A percentile compares a stretch with the other conserved stretches of the same genome.
phyloP scores from a whole-genome alignment of 257 asterid species.

The Knoxia roxburghii region DNA sequence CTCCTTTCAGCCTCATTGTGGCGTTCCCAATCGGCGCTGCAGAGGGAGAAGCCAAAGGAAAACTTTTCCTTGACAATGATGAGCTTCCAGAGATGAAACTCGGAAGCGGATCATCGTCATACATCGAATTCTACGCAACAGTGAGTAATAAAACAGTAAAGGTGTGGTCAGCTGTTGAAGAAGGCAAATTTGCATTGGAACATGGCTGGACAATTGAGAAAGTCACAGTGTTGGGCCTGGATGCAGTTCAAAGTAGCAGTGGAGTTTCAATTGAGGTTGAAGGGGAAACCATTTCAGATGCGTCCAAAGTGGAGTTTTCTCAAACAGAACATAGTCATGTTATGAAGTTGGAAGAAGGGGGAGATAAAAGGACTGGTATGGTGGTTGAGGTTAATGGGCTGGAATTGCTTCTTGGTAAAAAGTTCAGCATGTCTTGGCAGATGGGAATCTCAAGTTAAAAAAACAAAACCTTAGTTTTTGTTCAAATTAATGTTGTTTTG shows the following conservation, averaged over 20 bases:
- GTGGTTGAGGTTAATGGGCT: conserved; percentile 75
- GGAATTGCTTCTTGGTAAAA: conserved; percentile 67
- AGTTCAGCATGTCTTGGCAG: conserved; percentile 74
- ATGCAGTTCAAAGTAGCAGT: conserved; percentile 29
- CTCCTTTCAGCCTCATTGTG: conserved; percentile 71
- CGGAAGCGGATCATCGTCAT: conserved; percentile 54
- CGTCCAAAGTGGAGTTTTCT: conserved; percentile 35
- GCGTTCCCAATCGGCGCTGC: conserved; percentile 61
- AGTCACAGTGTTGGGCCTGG: conserved; percentile 62
- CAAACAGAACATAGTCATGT: conserved; percentile 27
- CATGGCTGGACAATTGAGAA: conserved; percentile 77
- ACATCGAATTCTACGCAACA: conserved; percentile 62
- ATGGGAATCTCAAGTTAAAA: conserved; percentile 45
- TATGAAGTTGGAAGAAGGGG: conserved; percentile 32
- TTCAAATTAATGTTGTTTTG: background rate
- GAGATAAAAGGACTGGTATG: conserved; percentile 42
- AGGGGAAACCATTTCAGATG: conserved; percentile 32
- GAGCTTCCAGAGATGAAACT: conserved; percentile 83
- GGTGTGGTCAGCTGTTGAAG: conserved; percentile 76
- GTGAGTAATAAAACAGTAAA: conserved; percentile 40
- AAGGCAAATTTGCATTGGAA: conserved; percentile 55
- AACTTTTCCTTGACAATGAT: conserved; percentile 72
- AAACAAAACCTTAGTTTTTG: conserved; percentile 18
- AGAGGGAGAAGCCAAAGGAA: conserved; percentile 54
- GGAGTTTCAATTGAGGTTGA: conserved; percentile 44